These are phyloP conservation scores for Eugenia klotzschiana DNA, from an alignment of 441 rosid species.

Conservation along the genomic window DNA sequence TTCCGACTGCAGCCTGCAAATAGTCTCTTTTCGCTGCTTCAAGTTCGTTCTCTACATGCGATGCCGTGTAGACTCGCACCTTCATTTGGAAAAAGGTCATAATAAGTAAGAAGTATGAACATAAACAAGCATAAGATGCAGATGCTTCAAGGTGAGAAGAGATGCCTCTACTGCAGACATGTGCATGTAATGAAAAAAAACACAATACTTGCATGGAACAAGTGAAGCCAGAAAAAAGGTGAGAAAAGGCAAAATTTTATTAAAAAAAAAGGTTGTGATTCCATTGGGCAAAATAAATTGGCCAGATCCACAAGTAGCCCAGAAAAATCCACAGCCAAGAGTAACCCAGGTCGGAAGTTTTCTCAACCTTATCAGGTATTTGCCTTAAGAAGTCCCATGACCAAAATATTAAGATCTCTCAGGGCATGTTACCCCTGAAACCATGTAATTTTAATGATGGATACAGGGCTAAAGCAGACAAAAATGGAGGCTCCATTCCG, in stretches of 20 bases:
- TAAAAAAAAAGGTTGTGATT: neutral
- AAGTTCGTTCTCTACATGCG: conserved; percentile 47
- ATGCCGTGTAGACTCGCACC: conserved; percentile 67
- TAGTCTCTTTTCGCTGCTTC: conserved; percentile 67
- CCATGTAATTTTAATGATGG: neutral
- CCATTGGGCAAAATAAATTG: neutral
- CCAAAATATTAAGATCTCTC: neutral
- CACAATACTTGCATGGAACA: neutral
- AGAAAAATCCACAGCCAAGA: neutral
- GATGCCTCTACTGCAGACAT: neutral
- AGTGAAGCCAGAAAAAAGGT: neutral
- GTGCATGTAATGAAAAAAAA: neutral
- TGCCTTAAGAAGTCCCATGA: neutral
- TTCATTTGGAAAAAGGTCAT: conserved; percentile 11
- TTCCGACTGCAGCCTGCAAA: conserved; percentile 65
- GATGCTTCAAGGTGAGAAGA: neutral
- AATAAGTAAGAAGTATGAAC: conserved; percentile 1
- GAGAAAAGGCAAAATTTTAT: no score
- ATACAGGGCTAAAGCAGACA: conserved; percentile 4
- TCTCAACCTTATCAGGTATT: neutral
- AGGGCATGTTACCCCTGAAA: neutral
- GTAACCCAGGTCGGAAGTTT: neutral
- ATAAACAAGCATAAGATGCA: neutral
- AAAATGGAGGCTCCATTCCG: neutral
- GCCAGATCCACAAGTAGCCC: neutral